Percentiles rank a stretch among this genome's conserved stretches.
Conservation (phyloP, 495 filamentous ascomycete species). For the Tuber calosporum region DNA sequence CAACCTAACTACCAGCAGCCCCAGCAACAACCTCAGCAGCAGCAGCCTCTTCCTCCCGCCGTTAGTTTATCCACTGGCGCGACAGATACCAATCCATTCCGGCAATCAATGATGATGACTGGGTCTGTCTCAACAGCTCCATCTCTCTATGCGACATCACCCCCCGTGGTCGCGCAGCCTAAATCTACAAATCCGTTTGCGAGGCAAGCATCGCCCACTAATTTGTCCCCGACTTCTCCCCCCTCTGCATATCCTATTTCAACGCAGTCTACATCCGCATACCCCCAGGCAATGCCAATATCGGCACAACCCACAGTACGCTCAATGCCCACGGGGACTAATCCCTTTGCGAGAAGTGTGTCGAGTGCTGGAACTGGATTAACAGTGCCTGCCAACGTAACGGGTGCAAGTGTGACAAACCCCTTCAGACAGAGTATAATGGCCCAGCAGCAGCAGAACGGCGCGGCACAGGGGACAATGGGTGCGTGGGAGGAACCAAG, state of each 20-base stretch:
- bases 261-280: conserved; percentile 46
- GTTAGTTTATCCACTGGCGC: conserved; percentile 43
- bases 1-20: conserved; percentile 46
- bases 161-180: conserved; percentile 38
- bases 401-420: conserved; percentile 62
- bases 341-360: conserved; percentile 58
- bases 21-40: conserved; percentile 18
- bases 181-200: conserved; percentile 84
- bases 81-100: conserved; percentile 78
- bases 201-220: conserved; percentile 48
- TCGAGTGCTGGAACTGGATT: conserved; percentile 47
- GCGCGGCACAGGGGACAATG: conserved; percentile 54
- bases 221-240: conserved; percentile 44
- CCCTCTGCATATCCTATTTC: conserved; percentile 46
- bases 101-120: conserved; percentile 70
- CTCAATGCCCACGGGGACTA: conserved; percentile 55
- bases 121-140: conserved; percentile 44
- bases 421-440: conserved; percentile 83
- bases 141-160: conserved; percentile 41
- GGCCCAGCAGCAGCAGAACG: conserved; percentile 69
- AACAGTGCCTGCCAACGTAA: conserved; percentile 58
- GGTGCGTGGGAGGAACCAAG: conserved; percentile 73
- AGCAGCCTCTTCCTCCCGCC: conserved; percentile 40
- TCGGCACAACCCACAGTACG: conserved; percentile 40
- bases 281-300: conserved; percentile 36